Evolutionary conservation across 1,284 basidiomycete genomes (phyloP), one percentile per base, ranked within the genome.

Genomic region (Blastosporella zonata): DNA sequence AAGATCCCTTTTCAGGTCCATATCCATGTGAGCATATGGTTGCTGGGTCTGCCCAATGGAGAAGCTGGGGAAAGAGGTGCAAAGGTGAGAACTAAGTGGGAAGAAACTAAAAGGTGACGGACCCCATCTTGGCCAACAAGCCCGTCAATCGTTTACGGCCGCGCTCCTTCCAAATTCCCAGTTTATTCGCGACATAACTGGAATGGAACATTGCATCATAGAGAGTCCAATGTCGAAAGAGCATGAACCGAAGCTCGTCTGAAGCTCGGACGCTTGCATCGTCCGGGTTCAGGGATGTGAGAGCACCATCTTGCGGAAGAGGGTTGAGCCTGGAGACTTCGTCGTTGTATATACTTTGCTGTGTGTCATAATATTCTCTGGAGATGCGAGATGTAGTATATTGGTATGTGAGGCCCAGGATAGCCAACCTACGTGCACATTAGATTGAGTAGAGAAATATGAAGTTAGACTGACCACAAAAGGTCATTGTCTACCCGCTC

Each of bases 201-300:
- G 94, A 97, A 65, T 99, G 96, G 62, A 90, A 88, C 96, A 99
- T 99, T 9, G 93, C 84, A 62, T 97, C 94, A 64, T 98, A 98
- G 34, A 99, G 68, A 41, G 87, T 97, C 97, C 97, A 99, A 69
- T 99, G 97, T 45, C 96, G 79, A 66, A 97, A 96, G 41, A 99
- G 77, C 67, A 88, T 93, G 66, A 99, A 99, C 9, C 97, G 79
- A 46, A 97, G 73, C 64, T 98, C 94, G 43, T 94, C 91, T 27
- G 82, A 84, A 29, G 82, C 75, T 28, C 90, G 79, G 49, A 97
- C 83, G 25, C 84, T 84, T 47, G 79, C 73, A 64, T 97, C 93
- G 58, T 97, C 93, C 9, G 87, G 82, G 52, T 78, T 79, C 31
- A 82, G 68, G 0, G 80, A 75, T 39, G 70, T 75, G 52, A 78